Conservation (phyloP, 495 filamentous ascomycete genomes). For the Neurospora cerealis region DNA sequence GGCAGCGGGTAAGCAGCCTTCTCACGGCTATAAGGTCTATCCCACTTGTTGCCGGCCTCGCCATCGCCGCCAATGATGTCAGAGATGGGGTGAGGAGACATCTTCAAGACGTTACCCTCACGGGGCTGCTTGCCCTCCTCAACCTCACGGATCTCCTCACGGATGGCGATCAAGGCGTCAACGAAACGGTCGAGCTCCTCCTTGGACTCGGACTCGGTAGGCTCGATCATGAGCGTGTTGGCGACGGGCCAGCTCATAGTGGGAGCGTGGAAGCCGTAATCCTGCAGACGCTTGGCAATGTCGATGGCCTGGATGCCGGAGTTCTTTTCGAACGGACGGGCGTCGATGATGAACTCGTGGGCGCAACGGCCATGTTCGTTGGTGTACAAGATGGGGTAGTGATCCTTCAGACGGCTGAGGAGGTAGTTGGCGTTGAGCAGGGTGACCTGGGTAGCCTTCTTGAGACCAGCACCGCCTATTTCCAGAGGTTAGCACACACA, state of each 20-base stretch:
- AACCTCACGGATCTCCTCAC: constrained; percentile 73
- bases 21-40: constrained; percentile 69
- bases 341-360: constrained; percentile 97
- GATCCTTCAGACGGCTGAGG: constrained; percentile 75
- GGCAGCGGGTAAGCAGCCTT: constrained; percentile 81
- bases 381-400: constrained; percentile 90
- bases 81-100: constrained; percentile 77
- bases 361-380: constrained; percentile 82
- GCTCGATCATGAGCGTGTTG: constrained; percentile 98
- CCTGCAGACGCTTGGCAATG: constrained; percentile 93
- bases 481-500: constrained; percentile 10
- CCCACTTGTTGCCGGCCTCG: constrained; percentile 48
- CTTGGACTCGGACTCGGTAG: constrained; percentile 89
- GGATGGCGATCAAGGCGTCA: constrained; percentile 82
- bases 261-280: constrained; percentile 97
- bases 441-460: constrained; percentile 90
- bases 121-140: constrained; percentile 71
- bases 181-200: constrained; percentile 94
- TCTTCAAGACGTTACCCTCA: constrained; percentile 85
- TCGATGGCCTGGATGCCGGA: constrained; percentile 90
- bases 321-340: constrained; percentile 74
- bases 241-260: constrained; percentile 98
- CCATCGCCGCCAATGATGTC: constrained; percentile 60
- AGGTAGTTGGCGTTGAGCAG: constrained; percentile 98
- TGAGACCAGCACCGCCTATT: constrained; percentile 65